Conservation (phyloP, 768 basidiomycete species). For the Leccinum subgranulosum region DNA sequence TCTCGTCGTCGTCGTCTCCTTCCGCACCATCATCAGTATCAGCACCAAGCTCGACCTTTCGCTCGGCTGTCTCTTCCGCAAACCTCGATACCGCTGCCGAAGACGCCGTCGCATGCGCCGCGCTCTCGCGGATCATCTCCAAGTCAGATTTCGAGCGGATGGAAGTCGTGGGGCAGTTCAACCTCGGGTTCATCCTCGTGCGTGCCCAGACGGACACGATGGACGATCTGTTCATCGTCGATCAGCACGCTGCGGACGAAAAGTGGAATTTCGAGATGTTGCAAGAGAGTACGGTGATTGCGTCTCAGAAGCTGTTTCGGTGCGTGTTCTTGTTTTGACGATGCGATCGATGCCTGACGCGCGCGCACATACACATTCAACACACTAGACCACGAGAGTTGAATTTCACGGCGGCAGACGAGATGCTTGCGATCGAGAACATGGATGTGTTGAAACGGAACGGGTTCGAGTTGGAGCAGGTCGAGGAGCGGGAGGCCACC, state of each 20-base stretch:
- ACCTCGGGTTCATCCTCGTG: conserved; percentile 89
- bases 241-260: conserved; percentile 97
- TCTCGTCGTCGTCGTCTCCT: not conserved
- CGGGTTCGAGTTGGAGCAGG: conserved; percentile 79
- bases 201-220: conserved; percentile 38
- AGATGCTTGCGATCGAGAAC: conserved; percentile 84
- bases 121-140: conserved; percentile 78
- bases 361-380: not conserved
- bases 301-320: conserved; percentile 83
- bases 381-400: conserved; percentile 63
- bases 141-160: conserved; percentile 84
- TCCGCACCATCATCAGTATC: not conserved
- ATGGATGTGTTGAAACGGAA: conserved; percentile 78
- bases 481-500: conserved; percentile 34
- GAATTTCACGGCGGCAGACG: conserved; percentile 87
- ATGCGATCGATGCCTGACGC: not conserved
- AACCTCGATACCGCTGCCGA: conserved; percentile 43
- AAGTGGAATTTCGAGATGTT: conserved; percentile 98
- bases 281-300: conserved; percentile 85
- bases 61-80: conserved; percentile 24
- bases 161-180: conserved; percentile 92
- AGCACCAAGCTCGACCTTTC: conserved; percentile 12
- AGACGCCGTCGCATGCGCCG: conserved; percentile 53
- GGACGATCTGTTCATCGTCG: conserved; percentile 95
- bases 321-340: conserved; percentile 34